Evolutionary conservation across 371 early-diverging fungal species (phyloP).

Genomic region (Mucor saturninus): DNA sequence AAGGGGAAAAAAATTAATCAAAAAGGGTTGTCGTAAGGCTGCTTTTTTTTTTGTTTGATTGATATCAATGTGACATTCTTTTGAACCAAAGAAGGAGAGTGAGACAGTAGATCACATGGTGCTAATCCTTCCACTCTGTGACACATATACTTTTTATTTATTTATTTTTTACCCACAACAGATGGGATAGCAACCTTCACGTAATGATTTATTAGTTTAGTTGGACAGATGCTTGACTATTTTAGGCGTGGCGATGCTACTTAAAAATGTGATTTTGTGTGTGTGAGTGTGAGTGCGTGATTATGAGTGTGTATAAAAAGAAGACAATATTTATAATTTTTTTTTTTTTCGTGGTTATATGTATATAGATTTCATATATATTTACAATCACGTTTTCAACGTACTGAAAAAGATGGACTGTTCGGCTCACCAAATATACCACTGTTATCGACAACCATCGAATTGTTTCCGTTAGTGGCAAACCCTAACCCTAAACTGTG

Average conservation of each 20-base stretch:
- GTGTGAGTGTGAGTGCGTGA: neutral
- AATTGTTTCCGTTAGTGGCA: slow-evolving; percentile 82
- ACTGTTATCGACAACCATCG: slow-evolving; percentile 73
- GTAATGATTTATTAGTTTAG: no score
- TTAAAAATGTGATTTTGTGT: neutral
- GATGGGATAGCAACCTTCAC: no score
- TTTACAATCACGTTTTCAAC: slow-evolving; percentile 12
- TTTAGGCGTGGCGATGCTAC: neutral
- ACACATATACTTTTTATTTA: no score
- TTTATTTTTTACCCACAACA: no score
- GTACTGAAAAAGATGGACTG: slow-evolving; percentile 52
- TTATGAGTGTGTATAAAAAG: neutral
- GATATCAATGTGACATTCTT: slow-evolving; percentile 19
- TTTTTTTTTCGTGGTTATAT: neutral
- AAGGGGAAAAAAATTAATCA: slow-evolving; percentile 2
- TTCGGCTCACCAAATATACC: slow-evolving; percentile 83
- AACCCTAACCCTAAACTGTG: neutral
- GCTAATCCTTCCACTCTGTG: neutral
- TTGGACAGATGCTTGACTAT: neutral
- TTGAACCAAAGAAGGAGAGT: slow-evolving; percentile 2
- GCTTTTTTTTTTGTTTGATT: slow-evolving; percentile 3
- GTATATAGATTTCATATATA: neutral
- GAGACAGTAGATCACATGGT: slow-evolving; percentile 16
- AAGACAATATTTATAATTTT: neutral
- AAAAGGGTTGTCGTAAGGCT: slow-evolving; percentile 6